phyloP scores from a whole-genome alignment of 352 stramenopile species.

The Saprolegnia parasitica region DNA sequence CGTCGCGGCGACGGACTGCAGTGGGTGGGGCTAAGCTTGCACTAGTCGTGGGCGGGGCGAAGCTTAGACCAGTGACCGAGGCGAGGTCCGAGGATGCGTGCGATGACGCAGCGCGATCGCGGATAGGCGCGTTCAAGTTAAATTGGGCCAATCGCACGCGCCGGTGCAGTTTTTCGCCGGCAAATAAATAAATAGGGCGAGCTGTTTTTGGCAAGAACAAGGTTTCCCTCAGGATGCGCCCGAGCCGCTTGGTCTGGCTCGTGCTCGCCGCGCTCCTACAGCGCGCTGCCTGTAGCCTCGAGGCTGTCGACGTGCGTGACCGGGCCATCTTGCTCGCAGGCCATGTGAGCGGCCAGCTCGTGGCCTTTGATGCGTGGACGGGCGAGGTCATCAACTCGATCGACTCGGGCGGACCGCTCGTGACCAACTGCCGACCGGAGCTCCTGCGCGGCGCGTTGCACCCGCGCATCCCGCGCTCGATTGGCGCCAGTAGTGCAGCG shows the following conservation, averaged over 20 bases:
- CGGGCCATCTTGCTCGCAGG: conserved; percentile 54
- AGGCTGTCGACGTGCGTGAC: conserved; percentile 2
- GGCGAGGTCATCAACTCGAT: conserved; percentile 75
- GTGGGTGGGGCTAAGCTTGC: no score
- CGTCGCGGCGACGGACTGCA: neutral
- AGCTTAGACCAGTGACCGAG: no score
- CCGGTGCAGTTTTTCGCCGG: neutral
- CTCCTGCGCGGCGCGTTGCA: neutral
- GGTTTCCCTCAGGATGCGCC: neutral
- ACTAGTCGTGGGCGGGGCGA: no score
- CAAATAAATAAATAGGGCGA: neutral
- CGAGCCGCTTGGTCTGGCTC: no score
- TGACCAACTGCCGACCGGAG: conserved; percentile 36
- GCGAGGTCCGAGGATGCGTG: no score
- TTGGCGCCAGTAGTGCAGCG: neutral
- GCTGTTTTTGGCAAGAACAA: conserved; percentile 1
- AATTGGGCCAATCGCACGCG: neutral
- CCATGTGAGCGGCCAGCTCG: conserved; percentile 67
- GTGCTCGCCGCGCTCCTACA: no score
- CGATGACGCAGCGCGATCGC: neutral
- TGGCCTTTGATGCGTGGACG: conserved; percentile 73
- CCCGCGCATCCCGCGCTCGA: neutral
- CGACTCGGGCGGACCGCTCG: conserved; percentile 76
- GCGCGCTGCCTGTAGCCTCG: neutral
- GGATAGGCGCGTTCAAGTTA: neutral